These are phyloP conservation scores for Alnus rubra DNA, from an alignment of 306 rosid species.

Conservation along the genomic window DNA sequence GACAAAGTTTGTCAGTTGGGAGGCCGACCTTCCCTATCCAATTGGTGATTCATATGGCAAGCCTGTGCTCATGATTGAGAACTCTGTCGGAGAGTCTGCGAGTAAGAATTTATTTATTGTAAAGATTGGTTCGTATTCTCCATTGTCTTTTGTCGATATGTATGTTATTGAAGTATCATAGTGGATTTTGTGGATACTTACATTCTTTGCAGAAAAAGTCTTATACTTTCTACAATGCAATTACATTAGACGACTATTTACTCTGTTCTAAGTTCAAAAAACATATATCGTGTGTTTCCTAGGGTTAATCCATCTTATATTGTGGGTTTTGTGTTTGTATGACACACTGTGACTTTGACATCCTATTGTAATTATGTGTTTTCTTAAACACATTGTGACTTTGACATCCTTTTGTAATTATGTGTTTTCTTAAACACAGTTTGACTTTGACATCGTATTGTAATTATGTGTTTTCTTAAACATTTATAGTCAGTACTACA, in stretches of 20 bases:
- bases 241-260: background rate
- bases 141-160: slow-evolving; percentile 6
- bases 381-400: background rate
- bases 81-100: slow-evolving; percentile 43
- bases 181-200: background rate
- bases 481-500: background rate
- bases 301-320: background rate
- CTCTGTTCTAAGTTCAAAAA: background rate
- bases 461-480: too few species aligned
- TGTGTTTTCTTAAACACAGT: too few species aligned
- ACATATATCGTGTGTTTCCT: background rate
- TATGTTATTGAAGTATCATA: background rate
- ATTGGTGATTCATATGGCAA: slow-evolving; percentile 64
- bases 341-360: background rate
- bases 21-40: slow-evolving; percentile 62
- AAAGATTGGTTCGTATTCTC: slow-evolving; percentile 14
- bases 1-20: slow-evolving; percentile 71
- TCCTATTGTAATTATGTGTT: background rate
- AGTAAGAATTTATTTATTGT: slow-evolving; percentile 34
- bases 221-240: slow-evolving; percentile 14
- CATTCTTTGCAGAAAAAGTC: slow-evolving; percentile 4
- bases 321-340: background rate
- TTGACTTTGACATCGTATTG: too few species aligned
- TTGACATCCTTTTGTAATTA: too few species aligned
- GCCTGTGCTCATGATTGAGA: slow-evolving; percentile 50